Evolutionary conservation across 202 grass and related monocot species (phyloP).

Genomic region (Digitaria exilis): DNA sequence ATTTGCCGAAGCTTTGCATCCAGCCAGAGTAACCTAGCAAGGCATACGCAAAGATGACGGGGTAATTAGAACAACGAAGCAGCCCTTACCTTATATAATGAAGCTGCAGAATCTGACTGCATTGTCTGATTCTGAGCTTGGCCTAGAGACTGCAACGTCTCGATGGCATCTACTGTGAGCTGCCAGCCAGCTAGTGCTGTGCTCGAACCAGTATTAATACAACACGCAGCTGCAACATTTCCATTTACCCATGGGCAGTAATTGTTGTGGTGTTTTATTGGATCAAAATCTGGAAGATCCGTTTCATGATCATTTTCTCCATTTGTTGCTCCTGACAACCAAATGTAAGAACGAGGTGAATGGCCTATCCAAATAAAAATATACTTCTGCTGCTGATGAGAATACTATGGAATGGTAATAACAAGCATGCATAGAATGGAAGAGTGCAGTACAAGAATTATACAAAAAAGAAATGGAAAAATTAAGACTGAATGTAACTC

Average conservation of each 20-base stretch:
- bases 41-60: neutral
- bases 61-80: neutral
- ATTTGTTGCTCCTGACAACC: conserved; percentile 61
- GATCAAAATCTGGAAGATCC: conserved; percentile 81
- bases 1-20: neutral
- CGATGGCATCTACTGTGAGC: conserved; percentile 86
- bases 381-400: neutral
- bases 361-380: conserved; percentile 4
- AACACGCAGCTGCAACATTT: conserved; percentile 75
- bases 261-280: conserved; percentile 88
- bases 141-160: conserved; percentile 75
- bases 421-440: neutral
- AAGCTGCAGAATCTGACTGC: conserved; percentile 92
- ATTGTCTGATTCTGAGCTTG: conserved; percentile 79
- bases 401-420: neutral
- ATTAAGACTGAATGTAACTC: neutral
- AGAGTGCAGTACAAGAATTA: neutral
- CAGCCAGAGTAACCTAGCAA: neutral
- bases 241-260: conserved; percentile 96
- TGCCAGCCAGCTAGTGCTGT: conserved; percentile 77
- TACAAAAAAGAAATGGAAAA: neutral
- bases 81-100: conserved; percentile 75
- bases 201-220: conserved; percentile 50
- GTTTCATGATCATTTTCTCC: conserved; percentile 78
- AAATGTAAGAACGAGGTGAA: neutral